Base-by-base conservation (phyloP, 1,139 yeast species). In the Williopsis jadinii region DNA sequence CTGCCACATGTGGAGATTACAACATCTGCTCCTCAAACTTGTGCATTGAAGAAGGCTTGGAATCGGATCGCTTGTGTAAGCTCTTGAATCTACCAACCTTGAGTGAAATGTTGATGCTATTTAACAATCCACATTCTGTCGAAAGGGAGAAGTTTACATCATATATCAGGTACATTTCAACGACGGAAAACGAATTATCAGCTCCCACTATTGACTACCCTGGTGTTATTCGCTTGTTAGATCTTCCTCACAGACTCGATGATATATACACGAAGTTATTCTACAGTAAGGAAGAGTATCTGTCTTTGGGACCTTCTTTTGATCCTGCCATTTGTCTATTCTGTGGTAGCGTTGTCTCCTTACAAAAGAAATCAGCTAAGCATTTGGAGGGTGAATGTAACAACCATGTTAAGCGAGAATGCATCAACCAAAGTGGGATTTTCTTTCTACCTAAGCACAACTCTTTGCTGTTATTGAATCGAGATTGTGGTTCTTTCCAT, bases 251-350 rank as follows among this genome's bases (percentile, higher is more conserved):
- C n/a, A 68, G 85, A 39, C 60, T 85, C 40, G 95, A 87, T 51
- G 71, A 69, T 36, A 81, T 90, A 53, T 85, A 82, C 63, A 73
- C 81, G 3, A 66, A 71, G 30, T 68, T 71, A 44, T 70, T 76
- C 45, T 75, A 77, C 51, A 67, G 66, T 41, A 66, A 63, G 28
- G 28, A 55, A 38, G 56, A n/a, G 74, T 41, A 41, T 73, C 11
- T 39, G 2, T 30, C 42, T 9, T 26, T 43, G 28, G 35, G 36
- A 2, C 24, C 24, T 6, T 37, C 39, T 11, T 30, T 74, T 29
- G 95, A 88, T 50, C 95, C 95, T 0, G 96, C 95, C 0, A 68
- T 92, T 11, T 92, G 98, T 55, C 63, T 92, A 41, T 82, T 83
- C 50, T 92, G 98, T 63, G 94, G 90, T 1, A 66, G 68, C 11